These are phyloP conservation scores for Magnusiomyces paraingens DNA, from an alignment of 1,139 yeast genomes.

Conservation along the genomic window DNA sequence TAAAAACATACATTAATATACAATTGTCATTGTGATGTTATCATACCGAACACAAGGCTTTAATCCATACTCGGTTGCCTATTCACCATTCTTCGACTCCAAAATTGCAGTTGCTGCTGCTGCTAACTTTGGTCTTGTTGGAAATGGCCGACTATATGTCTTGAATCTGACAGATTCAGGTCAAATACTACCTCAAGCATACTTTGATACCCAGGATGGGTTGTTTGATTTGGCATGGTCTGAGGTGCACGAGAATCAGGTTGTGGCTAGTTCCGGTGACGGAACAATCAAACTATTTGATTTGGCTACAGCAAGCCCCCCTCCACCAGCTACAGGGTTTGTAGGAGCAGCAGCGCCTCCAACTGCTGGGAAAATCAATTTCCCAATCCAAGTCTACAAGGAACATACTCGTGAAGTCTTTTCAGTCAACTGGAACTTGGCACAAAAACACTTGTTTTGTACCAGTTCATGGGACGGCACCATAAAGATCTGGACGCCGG, in stretches of 20 bases:
- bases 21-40: too few relatives aligned
- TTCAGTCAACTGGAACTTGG: slow-evolving; percentile 78
- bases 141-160: slow-evolving; percentile 77
- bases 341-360: not conserved
- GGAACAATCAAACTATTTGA: slow-evolving; percentile 83
- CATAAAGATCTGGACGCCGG: slow-evolving; percentile 67
- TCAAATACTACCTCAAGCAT: slow-evolving; percentile 43
- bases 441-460: slow-evolving; percentile 64
- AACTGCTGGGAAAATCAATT: slow-evolving; percentile 32
- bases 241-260: slow-evolving; percentile 82
- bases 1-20: too few relatives aligned
- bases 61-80: slow-evolving; percentile 82
- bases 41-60: slow-evolving; percentile 71
- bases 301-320: slow-evolving; percentile 42
- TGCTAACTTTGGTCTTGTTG: slow-evolving; percentile 90
- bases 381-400: slow-evolving; percentile 66
- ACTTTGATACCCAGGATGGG: slow-evolving; percentile 91
- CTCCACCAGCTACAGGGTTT: not conserved
- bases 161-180: slow-evolving; percentile 67
- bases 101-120: slow-evolving; percentile 85
- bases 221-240: slow-evolving; percentile 87
- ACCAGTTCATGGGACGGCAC: slow-evolving; percentile 92
- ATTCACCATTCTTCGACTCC: slow-evolving; percentile 88
- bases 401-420: slow-evolving; percentile 89
- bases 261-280: slow-evolving; percentile 80